phyloP scores from a whole-genome alignment of 345 rosid genomes.

The Alliaria petiolata region DNA sequence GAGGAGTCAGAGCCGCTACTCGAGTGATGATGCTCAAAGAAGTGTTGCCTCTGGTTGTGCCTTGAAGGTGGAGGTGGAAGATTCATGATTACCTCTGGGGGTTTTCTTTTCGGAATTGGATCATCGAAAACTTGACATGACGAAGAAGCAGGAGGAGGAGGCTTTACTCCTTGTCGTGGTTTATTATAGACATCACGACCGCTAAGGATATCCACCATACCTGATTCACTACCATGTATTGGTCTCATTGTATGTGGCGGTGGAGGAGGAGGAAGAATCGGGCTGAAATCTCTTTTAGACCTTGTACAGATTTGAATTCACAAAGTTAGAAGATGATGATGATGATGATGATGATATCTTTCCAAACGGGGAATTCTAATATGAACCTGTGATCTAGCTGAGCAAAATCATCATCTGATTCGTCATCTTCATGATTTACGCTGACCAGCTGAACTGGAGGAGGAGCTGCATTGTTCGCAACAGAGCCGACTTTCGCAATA shows the following conservation, averaged over 20 bases:
- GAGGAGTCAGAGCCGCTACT: slow-evolving; percentile 56
- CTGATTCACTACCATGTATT: slow-evolving; percentile 36
- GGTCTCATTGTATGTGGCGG: slow-evolving; percentile 58
- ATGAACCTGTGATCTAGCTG: slow-evolving; percentile 90
- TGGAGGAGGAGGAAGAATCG: slow-evolving; percentile 81
- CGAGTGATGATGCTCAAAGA: slow-evolving; percentile 53
- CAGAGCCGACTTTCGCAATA: slow-evolving; percentile 46
- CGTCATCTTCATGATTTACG: slow-evolving; percentile 46
- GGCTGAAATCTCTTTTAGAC: slow-evolving; percentile 56
- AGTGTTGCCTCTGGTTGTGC: slow-evolving; percentile 78
- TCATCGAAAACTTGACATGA: slow-evolving; percentile 15
- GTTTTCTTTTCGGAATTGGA: slow-evolving; percentile 16
- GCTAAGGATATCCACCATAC: slow-evolving; percentile 65
- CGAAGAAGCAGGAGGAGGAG: slow-evolving; percentile 6
- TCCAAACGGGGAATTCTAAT: no score
- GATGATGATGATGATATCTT: no score
- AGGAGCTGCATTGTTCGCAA: slow-evolving; percentile 31
- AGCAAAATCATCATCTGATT: slow-evolving; percentile 72
- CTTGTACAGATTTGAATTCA: slow-evolving; percentile 39
- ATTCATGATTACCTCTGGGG: slow-evolving; percentile 30
- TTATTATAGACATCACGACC: slow-evolving; percentile 82
- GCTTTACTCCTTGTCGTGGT: slow-evolving; percentile 35
- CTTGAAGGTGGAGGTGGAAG: slow-evolving; percentile 89
- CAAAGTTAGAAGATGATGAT: neutral
- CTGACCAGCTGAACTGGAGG: slow-evolving; percentile 44